A percentile compares a stretch with the other conserved stretches of the same genome.
Evolutionary conservation across 2,329 filamentous ascomycete genomes (phyloP).

Genomic region (Aspergillus sp.): DNA sequence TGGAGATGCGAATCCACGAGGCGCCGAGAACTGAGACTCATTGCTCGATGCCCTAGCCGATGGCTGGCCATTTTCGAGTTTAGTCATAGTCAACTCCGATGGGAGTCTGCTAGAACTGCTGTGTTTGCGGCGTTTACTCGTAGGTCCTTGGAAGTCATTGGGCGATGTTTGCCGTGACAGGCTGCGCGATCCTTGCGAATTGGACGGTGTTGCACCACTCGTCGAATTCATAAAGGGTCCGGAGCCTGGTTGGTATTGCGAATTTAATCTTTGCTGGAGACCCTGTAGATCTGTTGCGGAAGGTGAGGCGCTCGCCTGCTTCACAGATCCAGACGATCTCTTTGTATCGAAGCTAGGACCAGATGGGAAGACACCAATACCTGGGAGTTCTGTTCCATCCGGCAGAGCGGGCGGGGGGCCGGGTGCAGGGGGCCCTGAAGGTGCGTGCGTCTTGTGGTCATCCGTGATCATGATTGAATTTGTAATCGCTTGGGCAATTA

Average conservation of each 20-base stretch:
- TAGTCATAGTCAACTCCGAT: conserved; percentile 76
- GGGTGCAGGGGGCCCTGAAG: conserved; percentile 37
- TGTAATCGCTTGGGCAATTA: conserved; percentile 82
- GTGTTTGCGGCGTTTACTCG: conserved; percentile 78
- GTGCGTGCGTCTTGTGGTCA: conserved; percentile 84
- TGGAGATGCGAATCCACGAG: conserved; percentile 36
- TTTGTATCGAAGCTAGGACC: conserved; percentile 29
- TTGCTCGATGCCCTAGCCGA: conserved; percentile 26
- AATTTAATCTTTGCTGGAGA: conserved; percentile 54
- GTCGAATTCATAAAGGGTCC: conserved; percentile 41
- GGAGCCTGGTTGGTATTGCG: conserved; percentile 40
- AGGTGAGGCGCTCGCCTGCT: conserved; percentile 53
- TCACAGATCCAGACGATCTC: conserved; percentile 33
- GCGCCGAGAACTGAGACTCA: conserved; percentile 43
- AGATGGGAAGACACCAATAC: conserved; percentile 45
- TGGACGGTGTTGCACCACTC: conserved; percentile 33
- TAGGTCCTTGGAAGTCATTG: conserved; percentile 61
- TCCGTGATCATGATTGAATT: conserved; percentile 95
- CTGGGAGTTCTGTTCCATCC: conserved; percentile 43
- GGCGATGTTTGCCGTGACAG: conserved; percentile 75
- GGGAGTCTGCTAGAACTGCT: conserved; percentile 70
- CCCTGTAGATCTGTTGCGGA: conserved; percentile 64
- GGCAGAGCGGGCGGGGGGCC: conserved; percentile 35
- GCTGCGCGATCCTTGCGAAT: conserved; percentile 57
- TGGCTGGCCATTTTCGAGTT: conserved; percentile 61